Percentiles rank a stretch among this genome's conserved stretches.
Evolutionary conservation across 78 protist genomes (phyloP).

Genomic region (Dictyostelium intermedium): DNA sequence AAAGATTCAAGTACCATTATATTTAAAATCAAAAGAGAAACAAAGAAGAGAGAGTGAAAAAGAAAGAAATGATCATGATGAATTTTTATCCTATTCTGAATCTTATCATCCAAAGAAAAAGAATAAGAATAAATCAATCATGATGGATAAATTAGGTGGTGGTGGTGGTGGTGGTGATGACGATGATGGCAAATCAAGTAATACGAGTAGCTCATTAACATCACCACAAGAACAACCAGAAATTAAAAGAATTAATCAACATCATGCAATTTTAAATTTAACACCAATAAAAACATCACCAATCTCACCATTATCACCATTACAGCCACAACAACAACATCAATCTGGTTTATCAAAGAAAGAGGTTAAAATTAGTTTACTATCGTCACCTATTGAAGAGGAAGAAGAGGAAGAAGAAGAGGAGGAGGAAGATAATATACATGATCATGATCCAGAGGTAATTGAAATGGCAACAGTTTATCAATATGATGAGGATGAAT

Average conservation of each 20-base stretch:
- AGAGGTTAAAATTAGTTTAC: conserved; percentile 8
- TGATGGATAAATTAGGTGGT: too few species aligned
- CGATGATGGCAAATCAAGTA: background rate
- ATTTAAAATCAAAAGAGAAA: conserved; percentile 6
- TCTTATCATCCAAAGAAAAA: background rate
- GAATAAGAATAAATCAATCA: background rate
- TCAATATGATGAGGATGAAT: conserved; percentile 12
- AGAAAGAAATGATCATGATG: background rate
- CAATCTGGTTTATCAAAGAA: background rate
- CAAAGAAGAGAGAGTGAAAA: background rate
- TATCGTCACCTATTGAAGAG: background rate
- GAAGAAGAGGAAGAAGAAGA: background rate
- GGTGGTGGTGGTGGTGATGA: too few species aligned
- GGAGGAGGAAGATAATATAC: background rate
- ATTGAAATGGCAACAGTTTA: conserved; percentile 37
- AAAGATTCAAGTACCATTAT: conserved; percentile 21
- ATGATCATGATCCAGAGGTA: background rate
- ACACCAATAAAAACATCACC: background rate
- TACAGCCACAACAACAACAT: background rate
- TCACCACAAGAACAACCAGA: background rate
- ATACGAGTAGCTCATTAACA: background rate
- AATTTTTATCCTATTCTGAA: background rate
- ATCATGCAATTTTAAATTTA: conserved; percentile 5
- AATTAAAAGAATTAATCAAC: background rate
- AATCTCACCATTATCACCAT: background rate